Conservation (phyloP, 306 rosid species). For the Cucumis cinereus region DNA sequence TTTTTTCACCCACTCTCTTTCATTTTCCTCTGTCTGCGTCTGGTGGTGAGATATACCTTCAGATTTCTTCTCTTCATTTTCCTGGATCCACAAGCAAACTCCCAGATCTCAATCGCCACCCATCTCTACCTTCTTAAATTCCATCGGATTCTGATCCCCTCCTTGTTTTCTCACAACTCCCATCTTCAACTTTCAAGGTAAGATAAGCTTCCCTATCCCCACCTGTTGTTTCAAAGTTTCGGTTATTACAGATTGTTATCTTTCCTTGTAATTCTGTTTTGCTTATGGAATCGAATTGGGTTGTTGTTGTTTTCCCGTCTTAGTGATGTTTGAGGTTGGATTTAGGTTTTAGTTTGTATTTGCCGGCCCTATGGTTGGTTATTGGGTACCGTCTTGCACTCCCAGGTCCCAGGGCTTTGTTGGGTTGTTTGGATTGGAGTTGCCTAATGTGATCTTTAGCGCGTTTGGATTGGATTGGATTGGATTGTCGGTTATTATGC, state of each 20-base stretch:
- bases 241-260: background rate
- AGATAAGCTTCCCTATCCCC: background rate
- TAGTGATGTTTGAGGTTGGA: background rate
- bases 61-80: background rate
- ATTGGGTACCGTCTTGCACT: background rate
- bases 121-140: background rate
- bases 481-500: background rate
- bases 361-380: background rate
- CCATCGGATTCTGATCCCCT: background rate
- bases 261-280: background rate
- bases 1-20: background rate
- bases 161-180: background rate
- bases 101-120: constrained; percentile 6
- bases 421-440: background rate
- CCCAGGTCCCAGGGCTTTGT: background rate
- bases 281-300: background rate
- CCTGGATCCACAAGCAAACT: constrained; percentile 12
- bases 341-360: background rate
- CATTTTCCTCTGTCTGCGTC: background rate
- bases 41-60: background rate
- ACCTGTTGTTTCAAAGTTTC: background rate
- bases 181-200: background rate
- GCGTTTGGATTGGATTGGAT: background rate
- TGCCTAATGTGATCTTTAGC: background rate
- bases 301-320: background rate